These are phyloP conservation scores for Clathrus columnatus DNA, from an alignment of 768 basidiomycete genomes.

Conservation along the genomic window DNA sequence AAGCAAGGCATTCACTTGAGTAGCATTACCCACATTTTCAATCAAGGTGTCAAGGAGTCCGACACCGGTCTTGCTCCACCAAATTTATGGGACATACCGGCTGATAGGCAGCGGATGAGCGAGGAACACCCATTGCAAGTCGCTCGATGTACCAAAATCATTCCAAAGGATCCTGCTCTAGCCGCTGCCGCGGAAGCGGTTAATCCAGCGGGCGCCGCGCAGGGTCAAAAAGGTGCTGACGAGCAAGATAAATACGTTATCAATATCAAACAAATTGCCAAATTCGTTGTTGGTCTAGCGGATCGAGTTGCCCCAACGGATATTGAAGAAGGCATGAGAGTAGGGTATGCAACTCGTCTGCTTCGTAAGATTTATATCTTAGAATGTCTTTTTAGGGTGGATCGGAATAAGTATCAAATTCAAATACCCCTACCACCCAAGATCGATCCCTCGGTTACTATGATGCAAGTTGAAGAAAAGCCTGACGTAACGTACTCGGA, in stretches of 20 bases:
- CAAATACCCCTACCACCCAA: constrained; percentile 98
- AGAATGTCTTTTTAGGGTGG: constrained; percentile 51
- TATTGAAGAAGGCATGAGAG: constrained; percentile 99
- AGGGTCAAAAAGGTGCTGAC: constrained; percentile 93
- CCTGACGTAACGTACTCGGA: constrained; percentile 98
- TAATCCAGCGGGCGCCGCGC: constrained; percentile 65
- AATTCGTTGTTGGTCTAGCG: constrained; percentile 95
- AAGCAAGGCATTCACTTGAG: constrained; percentile 13
- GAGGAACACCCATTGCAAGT: constrained; percentile 94
- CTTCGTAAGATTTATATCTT: constrained; percentile 7
- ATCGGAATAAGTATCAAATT: constrained; percentile 95
- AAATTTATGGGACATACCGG: constrained; percentile 94
- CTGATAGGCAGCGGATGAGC: constrained; percentile 84
- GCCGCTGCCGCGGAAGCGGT: constrained; percentile 73
- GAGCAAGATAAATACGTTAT: constrained; percentile 99
- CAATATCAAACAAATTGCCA: constrained; percentile 99
- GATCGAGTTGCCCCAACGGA: constrained; percentile 96
- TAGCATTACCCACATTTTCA: background rate
- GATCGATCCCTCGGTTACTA: constrained; percentile 97
- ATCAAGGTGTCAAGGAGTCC: constrained; percentile 86
- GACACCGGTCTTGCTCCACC: constrained; percentile 96
- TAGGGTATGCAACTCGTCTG: constrained; percentile 54
- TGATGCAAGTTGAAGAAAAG: constrained; percentile 99
- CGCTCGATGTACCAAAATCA: constrained; percentile 97
- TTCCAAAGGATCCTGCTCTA: constrained; percentile 66